These are phyloP conservation scores for Micromonas pusilla DNA, from an alignment of 139 green algal genomes.

Conservation along the genomic window DNA sequence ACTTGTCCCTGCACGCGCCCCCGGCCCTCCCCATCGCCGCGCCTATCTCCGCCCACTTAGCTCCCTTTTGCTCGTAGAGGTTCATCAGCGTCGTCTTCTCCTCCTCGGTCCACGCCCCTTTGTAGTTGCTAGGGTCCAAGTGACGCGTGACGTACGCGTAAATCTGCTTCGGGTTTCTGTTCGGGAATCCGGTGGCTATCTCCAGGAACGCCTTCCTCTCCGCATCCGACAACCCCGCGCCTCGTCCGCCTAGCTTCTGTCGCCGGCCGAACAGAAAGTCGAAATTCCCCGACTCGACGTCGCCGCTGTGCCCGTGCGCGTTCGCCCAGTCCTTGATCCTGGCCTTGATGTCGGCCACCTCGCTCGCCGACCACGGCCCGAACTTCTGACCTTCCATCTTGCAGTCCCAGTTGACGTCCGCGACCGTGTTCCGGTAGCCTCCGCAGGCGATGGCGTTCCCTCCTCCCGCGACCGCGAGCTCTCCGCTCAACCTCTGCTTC, in stretches of 20 bases:
- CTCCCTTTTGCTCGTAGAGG: background rate
- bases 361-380: background rate
- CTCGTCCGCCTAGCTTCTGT: background rate
- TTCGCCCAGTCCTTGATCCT: constrained; percentile 4
- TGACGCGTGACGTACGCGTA: background rate
- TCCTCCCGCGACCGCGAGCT: background rate
- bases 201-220: background rate
- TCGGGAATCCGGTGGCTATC: background rate
- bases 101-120: background rate
- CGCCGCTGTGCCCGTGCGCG: background rate
- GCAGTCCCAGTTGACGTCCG: background rate
- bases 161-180: constrained; percentile 2
- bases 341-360: background rate
- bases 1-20: constrained; percentile 2
- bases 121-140: background rate
- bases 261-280: background rate
- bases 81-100: background rate
- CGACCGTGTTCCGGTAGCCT: background rate
- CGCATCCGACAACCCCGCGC: background rate
- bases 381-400: background rate
- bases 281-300: background rate
- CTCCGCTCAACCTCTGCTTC: background rate
- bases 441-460: background rate
- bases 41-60: background rate
- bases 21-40: background rate